Percentiles rank a stretch among this genome's conserved stretches.
These are phyloP conservation scores for Adiantum capillusveneris DNA, from an alignment of 75 land plant species.

Conservation along the genomic window DNA sequence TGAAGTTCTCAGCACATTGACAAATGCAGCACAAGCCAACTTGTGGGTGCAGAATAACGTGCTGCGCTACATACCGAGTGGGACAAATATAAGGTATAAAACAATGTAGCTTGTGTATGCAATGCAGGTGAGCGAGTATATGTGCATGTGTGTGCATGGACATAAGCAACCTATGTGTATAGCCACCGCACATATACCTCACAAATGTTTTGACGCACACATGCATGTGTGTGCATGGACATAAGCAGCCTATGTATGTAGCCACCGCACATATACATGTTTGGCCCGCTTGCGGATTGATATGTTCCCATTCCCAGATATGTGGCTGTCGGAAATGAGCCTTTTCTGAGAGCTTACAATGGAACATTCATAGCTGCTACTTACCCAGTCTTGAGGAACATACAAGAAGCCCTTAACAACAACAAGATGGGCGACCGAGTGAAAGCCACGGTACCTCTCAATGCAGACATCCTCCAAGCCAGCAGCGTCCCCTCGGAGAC, in stretches of 20 bases:
- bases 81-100: constrained; percentile 38
- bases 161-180: too few relatives aligned
- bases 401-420: constrained; percentile 31
- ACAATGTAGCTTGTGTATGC: background rate
- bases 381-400: constrained; percentile 42
- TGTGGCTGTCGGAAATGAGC: constrained; percentile 70
- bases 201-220: too few relatives aligned
- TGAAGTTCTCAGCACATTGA: constrained; percentile 32
- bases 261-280: too few relatives aligned
- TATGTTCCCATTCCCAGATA: too few relatives aligned
- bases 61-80: constrained; percentile 21
- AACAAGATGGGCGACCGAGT: constrained; percentile 34
- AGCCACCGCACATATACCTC: too few relatives aligned
- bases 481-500: constrained; percentile 53
- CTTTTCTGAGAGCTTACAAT: constrained; percentile 45
- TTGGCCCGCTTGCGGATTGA: too few relatives aligned
- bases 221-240: too few relatives aligned
- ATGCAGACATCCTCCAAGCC: constrained; percentile 50
- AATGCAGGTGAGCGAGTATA: background rate
- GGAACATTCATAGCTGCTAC: constrained; percentile 26
- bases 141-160: too few relatives aligned
- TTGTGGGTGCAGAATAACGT: constrained; percentile 43
- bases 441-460: constrained; percentile 59
- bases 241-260: too few relatives aligned
- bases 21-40: constrained; percentile 20